Conservation (phyloP, 345 rosid genomes). For the Geranium rotundifolium region DNA sequence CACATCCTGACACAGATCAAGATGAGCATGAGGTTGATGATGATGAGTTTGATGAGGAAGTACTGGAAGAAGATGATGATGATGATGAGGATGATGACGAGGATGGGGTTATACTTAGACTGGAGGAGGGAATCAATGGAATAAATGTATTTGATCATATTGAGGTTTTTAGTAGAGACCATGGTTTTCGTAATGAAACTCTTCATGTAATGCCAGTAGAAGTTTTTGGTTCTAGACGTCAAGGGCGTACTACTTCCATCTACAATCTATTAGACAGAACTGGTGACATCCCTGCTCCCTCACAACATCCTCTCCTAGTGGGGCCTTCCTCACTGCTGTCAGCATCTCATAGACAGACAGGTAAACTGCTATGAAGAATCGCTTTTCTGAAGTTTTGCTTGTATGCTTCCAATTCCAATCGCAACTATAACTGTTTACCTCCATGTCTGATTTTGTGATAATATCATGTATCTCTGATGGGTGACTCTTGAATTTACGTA, state of each 20-base stretch:
- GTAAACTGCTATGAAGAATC: slow-evolving; percentile 19
- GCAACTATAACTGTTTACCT: too few species aligned
- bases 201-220: slow-evolving; percentile 96
- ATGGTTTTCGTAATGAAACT: slow-evolving; percentile 71
- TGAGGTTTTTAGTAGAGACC: slow-evolving; percentile 83
- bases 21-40: slow-evolving; percentile 96
- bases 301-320: slow-evolving; percentile 77
- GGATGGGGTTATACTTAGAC: slow-evolving; percentile 76
- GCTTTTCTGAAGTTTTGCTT: neutral
- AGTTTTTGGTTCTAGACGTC: slow-evolving; percentile 94
- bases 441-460: neutral
- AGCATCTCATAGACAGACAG: slow-evolving; percentile 47
- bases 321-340: slow-evolving; percentile 45
- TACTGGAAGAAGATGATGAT: slow-evolving; percentile 80
- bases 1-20: slow-evolving; percentile 87
- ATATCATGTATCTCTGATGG: neutral
- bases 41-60: slow-evolving; percentile 88
- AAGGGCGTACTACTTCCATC: slow-evolving; percentile 86
- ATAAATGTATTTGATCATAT: slow-evolving; percentile 87
- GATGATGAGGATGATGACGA: slow-evolving; percentile 91
- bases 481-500: slow-evolving; percentile 16
- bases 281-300: slow-evolving; percentile 49
- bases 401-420: too few species aligned
- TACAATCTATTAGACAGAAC: slow-evolving; percentile 81
- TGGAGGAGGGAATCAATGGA: slow-evolving; percentile 85